Evolutionary conservation across 106 monocot genomes (phyloP).

Genomic region (Triglochin maritima): DNA sequence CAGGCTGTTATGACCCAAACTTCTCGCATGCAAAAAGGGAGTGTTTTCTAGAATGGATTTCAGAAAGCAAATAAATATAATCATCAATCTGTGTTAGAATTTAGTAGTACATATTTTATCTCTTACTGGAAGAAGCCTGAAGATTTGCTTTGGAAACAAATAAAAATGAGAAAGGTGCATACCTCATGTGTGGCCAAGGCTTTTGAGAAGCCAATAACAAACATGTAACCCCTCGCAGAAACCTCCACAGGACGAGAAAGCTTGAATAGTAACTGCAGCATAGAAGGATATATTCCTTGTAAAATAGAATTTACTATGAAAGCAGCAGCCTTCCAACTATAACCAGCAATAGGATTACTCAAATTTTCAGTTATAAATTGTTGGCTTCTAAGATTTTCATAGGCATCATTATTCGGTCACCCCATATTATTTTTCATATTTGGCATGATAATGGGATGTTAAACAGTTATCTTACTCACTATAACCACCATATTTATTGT

Average conservation of each 20-base stretch:
- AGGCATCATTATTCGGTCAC: no score
- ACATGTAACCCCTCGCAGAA: slow-evolving; percentile 81
- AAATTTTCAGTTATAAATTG: no score
- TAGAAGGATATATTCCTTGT: neutral
- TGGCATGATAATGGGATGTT: neutral
- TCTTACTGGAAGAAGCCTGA: no score
- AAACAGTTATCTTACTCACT: no score
- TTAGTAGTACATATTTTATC: no score
- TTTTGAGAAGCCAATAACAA: slow-evolving; percentile 87
- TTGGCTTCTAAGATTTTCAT: no score
- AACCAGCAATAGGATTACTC: neutral
- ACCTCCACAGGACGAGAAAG: slow-evolving; percentile 76
- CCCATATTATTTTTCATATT: neutral
- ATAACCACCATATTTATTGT: no score
- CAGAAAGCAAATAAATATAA: slow-evolving; percentile 1
- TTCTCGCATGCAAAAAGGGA: slow-evolving; percentile 97
- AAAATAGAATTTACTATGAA: neutral
- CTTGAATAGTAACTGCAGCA: slow-evolving; percentile 71
- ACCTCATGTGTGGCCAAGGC: slow-evolving; percentile 72
- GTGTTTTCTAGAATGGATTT: slow-evolving; percentile 37
- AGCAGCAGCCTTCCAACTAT: neutral
- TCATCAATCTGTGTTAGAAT: neutral
- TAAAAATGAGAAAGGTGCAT: slow-evolving; percentile 6
- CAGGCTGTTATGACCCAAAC: slow-evolving; percentile 92
- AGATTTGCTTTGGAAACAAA: neutral